These are phyloP conservation scores for Lipomyces sp. DNA, from an alignment of 805 yeast genomes.

Conservation along the genomic window DNA sequence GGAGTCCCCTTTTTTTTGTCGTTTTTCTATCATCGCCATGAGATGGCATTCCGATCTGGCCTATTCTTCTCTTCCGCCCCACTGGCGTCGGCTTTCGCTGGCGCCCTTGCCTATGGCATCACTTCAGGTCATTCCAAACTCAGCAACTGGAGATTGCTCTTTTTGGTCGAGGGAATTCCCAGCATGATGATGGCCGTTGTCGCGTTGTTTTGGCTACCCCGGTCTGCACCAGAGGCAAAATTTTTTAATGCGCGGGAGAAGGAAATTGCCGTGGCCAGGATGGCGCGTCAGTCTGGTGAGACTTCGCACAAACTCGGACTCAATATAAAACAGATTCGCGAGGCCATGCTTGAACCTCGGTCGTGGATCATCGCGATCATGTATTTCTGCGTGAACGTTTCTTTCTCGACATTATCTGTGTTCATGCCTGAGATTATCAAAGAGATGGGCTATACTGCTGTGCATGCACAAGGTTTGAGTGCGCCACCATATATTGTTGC, in stretches of 20 bases:
- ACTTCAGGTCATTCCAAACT: slow-evolving; percentile 46
- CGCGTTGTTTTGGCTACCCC: slow-evolving; percentile 8
- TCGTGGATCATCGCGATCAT: slow-evolving; percentile 24
- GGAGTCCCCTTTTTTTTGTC: slow-evolving; percentile 49
- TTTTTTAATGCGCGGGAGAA: slow-evolving; percentile 21
- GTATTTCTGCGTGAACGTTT: slow-evolving; percentile 41
- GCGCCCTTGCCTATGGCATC: slow-evolving; percentile 50
- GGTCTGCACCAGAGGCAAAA: slow-evolving; percentile 8
- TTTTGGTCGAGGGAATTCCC: slow-evolving; percentile 50
- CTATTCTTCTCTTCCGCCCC: slow-evolving; percentile 48
- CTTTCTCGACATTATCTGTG: slow-evolving; percentile 51
- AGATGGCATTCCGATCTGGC: slow-evolving; percentile 47
- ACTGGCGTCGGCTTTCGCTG: slow-evolving; percentile 49
- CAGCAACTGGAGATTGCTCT: slow-evolving; percentile 53
- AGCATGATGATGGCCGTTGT: slow-evolving; percentile 48
- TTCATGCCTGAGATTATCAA: slow-evolving; percentile 54
- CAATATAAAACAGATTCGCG: neutral
- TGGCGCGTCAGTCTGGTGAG: slow-evolving; percentile 7
- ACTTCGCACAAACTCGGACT: slow-evolving; percentile 29
- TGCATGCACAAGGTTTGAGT: slow-evolving; percentile 53
- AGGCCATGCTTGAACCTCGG: slow-evolving; percentile 10
- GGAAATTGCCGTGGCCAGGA: slow-evolving; percentile 34
- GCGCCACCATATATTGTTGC: slow-evolving; percentile 52
- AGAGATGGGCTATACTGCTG: slow-evolving; percentile 51
- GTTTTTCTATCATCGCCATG: slow-evolving; percentile 48